Conservation (phyloP, 139 green algal genomes). For the Chlamydomonas eustigma region DNA sequence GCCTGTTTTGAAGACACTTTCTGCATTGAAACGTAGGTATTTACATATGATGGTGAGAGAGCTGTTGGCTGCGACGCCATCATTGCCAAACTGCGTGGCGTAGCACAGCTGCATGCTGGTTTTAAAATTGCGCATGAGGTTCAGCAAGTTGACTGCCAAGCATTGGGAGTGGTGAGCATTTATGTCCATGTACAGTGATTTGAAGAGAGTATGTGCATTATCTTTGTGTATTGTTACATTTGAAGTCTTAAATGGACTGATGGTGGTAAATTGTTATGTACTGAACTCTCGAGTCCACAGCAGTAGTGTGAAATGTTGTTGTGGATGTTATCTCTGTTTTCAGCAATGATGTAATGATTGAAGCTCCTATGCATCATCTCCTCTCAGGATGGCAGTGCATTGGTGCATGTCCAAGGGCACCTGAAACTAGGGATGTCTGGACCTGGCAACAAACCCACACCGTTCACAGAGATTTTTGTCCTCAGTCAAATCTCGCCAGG, state of each 20-base stretch:
- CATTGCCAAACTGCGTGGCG: conserved; percentile 34
- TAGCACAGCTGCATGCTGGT: conserved; percentile 26
- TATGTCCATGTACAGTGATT: too few relatives aligned
- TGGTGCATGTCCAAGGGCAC: conserved; percentile 37
- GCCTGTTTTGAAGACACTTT: too few relatives aligned
- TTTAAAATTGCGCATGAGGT: conserved; percentile 38
- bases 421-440: conserved; percentile 18
- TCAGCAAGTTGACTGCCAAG: conserved; percentile 43
- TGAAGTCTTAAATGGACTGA: too few relatives aligned
- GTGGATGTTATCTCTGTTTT: too few relatives aligned
- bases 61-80: conserved; percentile 39
- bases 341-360: too few relatives aligned
- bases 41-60: conserved; percentile 46
- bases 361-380: not conserved
- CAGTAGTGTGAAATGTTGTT: too few relatives aligned
- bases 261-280: too few relatives aligned
- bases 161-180: conserved; percentile 25
- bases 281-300: too few relatives aligned
- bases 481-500: conserved; percentile 40
- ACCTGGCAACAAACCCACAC: not conserved
- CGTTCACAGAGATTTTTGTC: conserved; percentile 47
- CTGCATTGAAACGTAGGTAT: conserved; percentile 34
- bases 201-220: too few relatives aligned
- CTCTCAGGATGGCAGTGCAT: conserved; percentile 35
- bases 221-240: too few relatives aligned